phyloP scores from a whole-genome alignment of 495 filamentous ascomycete species.

The Xylaria scruposa region DNA sequence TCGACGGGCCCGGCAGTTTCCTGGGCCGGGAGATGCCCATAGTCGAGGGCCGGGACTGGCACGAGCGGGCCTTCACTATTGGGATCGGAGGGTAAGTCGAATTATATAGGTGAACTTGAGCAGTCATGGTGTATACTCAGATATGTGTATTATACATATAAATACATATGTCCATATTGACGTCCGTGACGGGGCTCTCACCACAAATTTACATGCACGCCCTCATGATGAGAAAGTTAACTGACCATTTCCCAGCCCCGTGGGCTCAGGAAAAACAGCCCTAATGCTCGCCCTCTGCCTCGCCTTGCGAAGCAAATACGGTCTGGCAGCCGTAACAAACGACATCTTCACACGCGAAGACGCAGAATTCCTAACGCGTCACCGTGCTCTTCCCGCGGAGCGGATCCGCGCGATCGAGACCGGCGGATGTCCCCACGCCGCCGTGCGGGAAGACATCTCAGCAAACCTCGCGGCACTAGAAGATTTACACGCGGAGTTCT shows the following conservation, averaged over 20 bases:
- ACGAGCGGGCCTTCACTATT: constrained; percentile 89
- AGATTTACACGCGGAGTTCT: constrained; percentile 79
- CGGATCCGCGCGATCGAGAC: constrained; percentile 97
- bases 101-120: not conserved
- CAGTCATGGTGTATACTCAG: too few species aligned
- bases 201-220: too few species aligned
- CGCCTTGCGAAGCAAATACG: constrained; percentile 75
- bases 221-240: too few species aligned
- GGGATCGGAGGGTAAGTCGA: constrained; percentile 90
- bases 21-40: constrained; percentile 92
- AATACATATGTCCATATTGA: not conserved
- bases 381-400: constrained; percentile 78
- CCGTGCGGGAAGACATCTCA: constrained; percentile 95
- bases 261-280: constrained; percentile 96
- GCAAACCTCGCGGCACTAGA: constrained; percentile 93
- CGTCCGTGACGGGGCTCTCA: too few species aligned
- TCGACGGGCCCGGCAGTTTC: constrained; percentile 91
- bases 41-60: constrained; percentile 85
- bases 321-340: constrained; percentile 95
- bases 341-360: constrained; percentile 99
- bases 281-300: constrained; percentile 91
- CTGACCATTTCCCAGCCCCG: constrained; percentile 65
- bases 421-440: constrained; percentile 95
- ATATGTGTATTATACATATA: constrained; percentile 6
- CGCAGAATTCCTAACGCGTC: constrained; percentile 90